A percentile compares a stretch with the other conserved stretches of the same genome.
Evolutionary conservation across 345 rosid species (phyloP).

Genomic region (Moricandia moricandioides): DNA sequence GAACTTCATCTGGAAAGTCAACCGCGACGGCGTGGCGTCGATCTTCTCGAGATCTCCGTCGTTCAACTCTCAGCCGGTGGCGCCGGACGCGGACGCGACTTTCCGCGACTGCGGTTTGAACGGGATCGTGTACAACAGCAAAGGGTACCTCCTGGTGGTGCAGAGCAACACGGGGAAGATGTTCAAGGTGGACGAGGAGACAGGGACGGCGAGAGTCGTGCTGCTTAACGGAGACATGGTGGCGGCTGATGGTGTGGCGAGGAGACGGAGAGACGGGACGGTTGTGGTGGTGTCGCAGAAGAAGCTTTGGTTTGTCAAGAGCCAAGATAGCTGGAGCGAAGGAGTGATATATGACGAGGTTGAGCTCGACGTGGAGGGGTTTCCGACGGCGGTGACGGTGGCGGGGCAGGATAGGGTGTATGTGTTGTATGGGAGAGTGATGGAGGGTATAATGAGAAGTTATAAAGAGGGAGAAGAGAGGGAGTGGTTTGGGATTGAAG

Average conservation of each 20-base stretch:
- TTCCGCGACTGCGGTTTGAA: constrained; percentile 58
- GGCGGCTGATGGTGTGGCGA: constrained; percentile 59
- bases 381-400: constrained; percentile 54
- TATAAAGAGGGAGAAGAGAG: constrained; percentile 32
- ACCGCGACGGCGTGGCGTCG: constrained; percentile 54
- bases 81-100: constrained; percentile 35
- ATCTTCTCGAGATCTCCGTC: constrained; percentile 61
- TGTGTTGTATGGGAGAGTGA: constrained; percentile 64
- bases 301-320: constrained; percentile 67
- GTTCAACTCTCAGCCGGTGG: constrained; percentile 46
- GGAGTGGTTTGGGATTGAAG: constrained; percentile 58
- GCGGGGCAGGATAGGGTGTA: constrained; percentile 64
- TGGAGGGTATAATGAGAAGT: constrained; percentile 52
- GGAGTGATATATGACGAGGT: constrained; percentile 67
- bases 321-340: constrained; percentile 67
- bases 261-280: constrained; percentile 59
- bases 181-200: constrained; percentile 72
- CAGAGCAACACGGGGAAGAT: constrained; percentile 87
- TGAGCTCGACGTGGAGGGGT: constrained; percentile 47
- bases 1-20: constrained; percentile 83
- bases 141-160: constrained; percentile 70
- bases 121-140: constrained; percentile 71
- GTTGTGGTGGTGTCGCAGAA: constrained; percentile 57
- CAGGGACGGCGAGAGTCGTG: constrained; percentile 62
- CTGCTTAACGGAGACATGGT: constrained; percentile 46